Conservation (phyloP, 1,284 basidiomycete species). For the Pascua sp. region DNA sequence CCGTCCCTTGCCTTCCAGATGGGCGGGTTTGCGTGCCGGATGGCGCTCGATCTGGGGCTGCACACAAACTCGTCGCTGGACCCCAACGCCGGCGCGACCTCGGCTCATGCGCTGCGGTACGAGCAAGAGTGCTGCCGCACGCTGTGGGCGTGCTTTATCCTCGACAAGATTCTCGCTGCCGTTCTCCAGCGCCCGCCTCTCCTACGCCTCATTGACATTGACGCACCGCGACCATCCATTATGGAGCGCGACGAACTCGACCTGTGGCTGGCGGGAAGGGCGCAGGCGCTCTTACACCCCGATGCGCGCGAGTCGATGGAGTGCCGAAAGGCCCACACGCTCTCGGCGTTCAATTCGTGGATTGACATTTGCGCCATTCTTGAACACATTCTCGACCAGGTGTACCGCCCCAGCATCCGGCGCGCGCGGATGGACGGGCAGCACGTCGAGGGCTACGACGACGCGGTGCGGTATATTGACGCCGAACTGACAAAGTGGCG, state of each 20-base stretch:
- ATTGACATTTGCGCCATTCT: slow-evolving; percentile 17
- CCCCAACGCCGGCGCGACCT: background rate
- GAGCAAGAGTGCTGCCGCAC: slow-evolving; percentile 15
- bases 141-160: slow-evolving; percentile 14
- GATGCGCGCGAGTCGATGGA: slow-evolving; percentile 11
- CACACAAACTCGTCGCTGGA: slow-evolving; percentile 4
- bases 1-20: slow-evolving; percentile 17
- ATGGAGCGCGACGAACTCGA: slow-evolving; percentile 24
- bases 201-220: slow-evolving; percentile 15
- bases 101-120: background rate
- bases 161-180: slow-evolving; percentile 18
- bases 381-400: slow-evolving; percentile 17
- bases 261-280: slow-evolving; percentile 15
- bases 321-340: slow-evolving; percentile 14
- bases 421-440: slow-evolving; percentile 18
- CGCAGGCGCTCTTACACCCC: slow-evolving; percentile 8
- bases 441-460: slow-evolving; percentile 19
- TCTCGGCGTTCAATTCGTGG: slow-evolving; percentile 16
- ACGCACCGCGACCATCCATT: slow-evolving; percentile 8
- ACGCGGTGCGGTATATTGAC: slow-evolving; percentile 16
- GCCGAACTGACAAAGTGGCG: slow-evolving; percentile 17
- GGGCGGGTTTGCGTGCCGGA: slow-evolving; percentile 15
- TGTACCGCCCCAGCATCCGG: slow-evolving; percentile 19
- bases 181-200: slow-evolving; percentile 8
- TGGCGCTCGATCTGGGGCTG: slow-evolving; percentile 15